Evolutionary conservation across 176 grass and related monocot genomes (phyloP).

Genomic region (Typha latifolia): DNA sequence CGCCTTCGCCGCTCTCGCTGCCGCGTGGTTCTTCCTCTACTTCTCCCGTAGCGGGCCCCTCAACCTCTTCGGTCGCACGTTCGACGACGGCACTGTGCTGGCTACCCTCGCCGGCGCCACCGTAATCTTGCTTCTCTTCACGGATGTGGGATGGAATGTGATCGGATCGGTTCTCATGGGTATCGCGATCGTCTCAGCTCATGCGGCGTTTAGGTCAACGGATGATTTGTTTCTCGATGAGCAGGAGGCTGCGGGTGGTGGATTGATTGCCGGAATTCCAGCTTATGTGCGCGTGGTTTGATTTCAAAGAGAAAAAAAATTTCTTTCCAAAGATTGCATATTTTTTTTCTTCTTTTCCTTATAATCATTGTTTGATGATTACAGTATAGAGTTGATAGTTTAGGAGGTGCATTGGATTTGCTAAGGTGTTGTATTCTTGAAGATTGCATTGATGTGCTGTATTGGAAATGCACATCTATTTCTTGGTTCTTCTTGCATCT

Average conservation of each 20-base stretch:
- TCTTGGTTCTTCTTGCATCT: too few relatives aligned
- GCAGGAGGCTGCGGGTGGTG: constrained; percentile 57
- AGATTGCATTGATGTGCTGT: too few relatives aligned
- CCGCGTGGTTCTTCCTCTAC: constrained; percentile 92
- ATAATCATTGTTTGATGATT: background rate
- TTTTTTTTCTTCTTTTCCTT: constrained; percentile 3
- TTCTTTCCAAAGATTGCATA: background rate
- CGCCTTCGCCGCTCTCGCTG: constrained; percentile 44
- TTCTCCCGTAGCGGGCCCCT: constrained; percentile 59
- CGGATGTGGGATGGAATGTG: constrained; percentile 68
- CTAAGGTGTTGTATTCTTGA: too few relatives aligned
- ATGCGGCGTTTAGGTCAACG: constrained; percentile 56
- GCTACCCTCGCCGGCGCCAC: constrained; percentile 54
- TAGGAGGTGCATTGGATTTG: too few relatives aligned
- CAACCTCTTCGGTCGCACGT: constrained; percentile 37
- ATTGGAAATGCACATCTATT: too few relatives aligned
- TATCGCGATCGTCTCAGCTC: constrained; percentile 30
- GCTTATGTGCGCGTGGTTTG: constrained; percentile 33
- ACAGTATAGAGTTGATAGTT: too few relatives aligned
- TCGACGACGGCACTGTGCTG: constrained; percentile 88
- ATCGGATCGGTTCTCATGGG: constrained; percentile 46
- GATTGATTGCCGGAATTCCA: constrained; percentile 41
- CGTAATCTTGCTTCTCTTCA: constrained; percentile 70
- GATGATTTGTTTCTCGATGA: constrained; percentile 86
- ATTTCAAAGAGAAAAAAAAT: background rate